Conservation (phyloP, 495 filamentous ascomycete genomes). For the Neurospora intermedia region DNA sequence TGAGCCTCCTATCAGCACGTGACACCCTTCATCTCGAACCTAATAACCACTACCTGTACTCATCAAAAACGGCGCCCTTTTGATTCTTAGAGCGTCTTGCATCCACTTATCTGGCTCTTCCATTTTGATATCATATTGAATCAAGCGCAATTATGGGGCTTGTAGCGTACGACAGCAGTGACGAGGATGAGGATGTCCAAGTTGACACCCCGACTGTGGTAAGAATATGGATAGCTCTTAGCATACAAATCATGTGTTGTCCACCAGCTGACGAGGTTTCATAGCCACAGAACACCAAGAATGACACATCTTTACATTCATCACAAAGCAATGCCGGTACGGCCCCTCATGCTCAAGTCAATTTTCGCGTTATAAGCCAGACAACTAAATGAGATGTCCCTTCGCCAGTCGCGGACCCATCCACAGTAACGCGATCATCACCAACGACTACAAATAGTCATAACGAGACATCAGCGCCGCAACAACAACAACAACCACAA, state of each 20-base stretch:
- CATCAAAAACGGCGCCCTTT: background rate
- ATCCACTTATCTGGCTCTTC: background rate
- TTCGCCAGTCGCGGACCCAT: background rate
- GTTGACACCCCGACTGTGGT: slow-evolving; percentile 1
- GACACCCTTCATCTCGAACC: slow-evolving; percentile 19
- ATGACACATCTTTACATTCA: background rate
- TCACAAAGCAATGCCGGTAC: slow-evolving; percentile 1
- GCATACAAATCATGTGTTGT: background rate
- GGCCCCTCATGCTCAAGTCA: background rate
- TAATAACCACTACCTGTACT: background rate
- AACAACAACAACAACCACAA: background rate
- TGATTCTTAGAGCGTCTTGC: background rate
- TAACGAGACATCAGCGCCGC: background rate
- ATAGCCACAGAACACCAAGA: background rate
- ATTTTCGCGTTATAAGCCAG: background rate
- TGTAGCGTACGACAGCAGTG: slow-evolving; percentile 66
- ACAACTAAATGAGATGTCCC: background rate
- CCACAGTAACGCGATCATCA: background rate
- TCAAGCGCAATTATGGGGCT: slow-evolving; percentile 45
- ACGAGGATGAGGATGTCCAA: slow-evolving; percentile 52
- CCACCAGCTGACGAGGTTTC: background rate
- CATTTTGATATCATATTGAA: background rate
- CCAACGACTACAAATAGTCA: background rate
- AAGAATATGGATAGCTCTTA: slow-evolving; percentile 2
- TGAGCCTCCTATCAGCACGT: slow-evolving; percentile 12